Evolutionary conservation across 148 eudicot species (phyloP), one percentile per base, ranked within the genome.

Genomic region (Arctostaphylos glauca): DNA sequence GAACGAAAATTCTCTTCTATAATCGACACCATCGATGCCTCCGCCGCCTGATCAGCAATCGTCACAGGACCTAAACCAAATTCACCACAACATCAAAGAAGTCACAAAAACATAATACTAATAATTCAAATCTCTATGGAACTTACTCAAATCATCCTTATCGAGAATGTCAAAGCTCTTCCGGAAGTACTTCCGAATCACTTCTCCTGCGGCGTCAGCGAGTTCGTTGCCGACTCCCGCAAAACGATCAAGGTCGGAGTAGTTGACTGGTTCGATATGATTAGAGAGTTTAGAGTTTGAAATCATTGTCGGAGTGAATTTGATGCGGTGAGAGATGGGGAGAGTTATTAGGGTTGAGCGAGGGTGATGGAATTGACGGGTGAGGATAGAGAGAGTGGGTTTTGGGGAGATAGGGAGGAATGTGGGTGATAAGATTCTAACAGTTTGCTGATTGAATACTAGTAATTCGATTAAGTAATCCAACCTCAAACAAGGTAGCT

Each of bases 41-140:
- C 99, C 18, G 99, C 99, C 25, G 91, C 89, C 80, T 84, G 86
- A 89, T 96, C 99, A 86, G 99, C 99, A 86, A 96, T 90, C 5
- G 99, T 96, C 58, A 96, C 99, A 41, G 99, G 99, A 91, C 99
- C 98, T 94, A 87, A 50, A 59, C 87, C 52, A 78, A 23, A 81
- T 67, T 60, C 76, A 81, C 54, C 71, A 77, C 52, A 21, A 79
- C 18, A 41, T 15, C 59, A 74, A 56, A 6, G 38, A 12, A 15
- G 7, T 60, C 81, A 60, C 19, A 60, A 54, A 79, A 62, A 18
- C 25, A 41, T 7, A 58, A 52, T 7, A 18, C 14, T 31, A 64
- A 16, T 3, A 41, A 13, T 16, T 9, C 18, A 10, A 12, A 18
- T 13, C 15, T 72, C 13, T 0, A 0, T 16, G 5, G 12, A 80